A percentile compares a stretch with the other conserved stretches of the same genome.
Evolutionary conservation across 2,329 filamentous ascomycete genomes (phyloP).

Genomic region (Neofusicoccum sp.): DNA sequence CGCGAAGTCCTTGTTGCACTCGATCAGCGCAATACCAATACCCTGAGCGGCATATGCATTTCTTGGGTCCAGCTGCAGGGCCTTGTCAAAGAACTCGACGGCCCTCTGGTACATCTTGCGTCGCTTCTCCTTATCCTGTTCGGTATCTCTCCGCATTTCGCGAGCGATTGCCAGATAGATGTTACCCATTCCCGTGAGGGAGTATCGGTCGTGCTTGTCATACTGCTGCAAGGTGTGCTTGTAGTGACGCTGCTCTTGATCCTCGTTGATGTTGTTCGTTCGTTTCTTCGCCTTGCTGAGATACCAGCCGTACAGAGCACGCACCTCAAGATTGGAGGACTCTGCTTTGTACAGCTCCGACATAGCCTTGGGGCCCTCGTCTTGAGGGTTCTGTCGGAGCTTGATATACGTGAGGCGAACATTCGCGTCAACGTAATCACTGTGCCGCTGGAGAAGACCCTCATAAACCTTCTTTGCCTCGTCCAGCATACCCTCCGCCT

Average conservation of each 20-base stretch:
- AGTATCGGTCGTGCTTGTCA: slow-evolving; percentile 98
- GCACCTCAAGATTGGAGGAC: slow-evolving; percentile 82
- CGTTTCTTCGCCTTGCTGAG: slow-evolving; percentile 85
- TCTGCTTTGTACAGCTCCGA: slow-evolving; percentile 82
- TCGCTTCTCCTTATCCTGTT: slow-evolving; percentile 86
- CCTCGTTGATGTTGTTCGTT: slow-evolving; percentile 76
- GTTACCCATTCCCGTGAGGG: slow-evolving; percentile 95
- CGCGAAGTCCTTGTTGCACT: slow-evolving; percentile 88
- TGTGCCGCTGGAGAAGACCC: slow-evolving; percentile 76
- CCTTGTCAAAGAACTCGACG: slow-evolving; percentile 98
- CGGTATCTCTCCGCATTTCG: slow-evolving; percentile 90
- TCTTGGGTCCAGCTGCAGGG: slow-evolving; percentile 86
- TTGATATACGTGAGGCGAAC: slow-evolving; percentile 88
- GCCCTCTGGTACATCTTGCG: slow-evolving; percentile 84
- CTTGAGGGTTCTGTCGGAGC: slow-evolving; percentile 73
- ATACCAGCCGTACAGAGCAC: slow-evolving; percentile 93
- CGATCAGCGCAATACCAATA: slow-evolving; percentile 87
- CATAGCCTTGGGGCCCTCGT: slow-evolving; percentile 83
- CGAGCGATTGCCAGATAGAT: slow-evolving; percentile 83
- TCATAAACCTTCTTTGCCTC: slow-evolving; percentile 89
- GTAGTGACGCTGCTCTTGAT: slow-evolving; percentile 89
- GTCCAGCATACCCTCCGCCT: slow-evolving; percentile 75
- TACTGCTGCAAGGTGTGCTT: slow-evolving; percentile 92
- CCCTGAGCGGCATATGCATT: slow-evolving; percentile 97
- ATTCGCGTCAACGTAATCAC: slow-evolving; percentile 88